Evolutionary conservation across 768 basidiomycete genomes (phyloP).

Genomic region (Hemileccinum rubropunctum): DNA sequence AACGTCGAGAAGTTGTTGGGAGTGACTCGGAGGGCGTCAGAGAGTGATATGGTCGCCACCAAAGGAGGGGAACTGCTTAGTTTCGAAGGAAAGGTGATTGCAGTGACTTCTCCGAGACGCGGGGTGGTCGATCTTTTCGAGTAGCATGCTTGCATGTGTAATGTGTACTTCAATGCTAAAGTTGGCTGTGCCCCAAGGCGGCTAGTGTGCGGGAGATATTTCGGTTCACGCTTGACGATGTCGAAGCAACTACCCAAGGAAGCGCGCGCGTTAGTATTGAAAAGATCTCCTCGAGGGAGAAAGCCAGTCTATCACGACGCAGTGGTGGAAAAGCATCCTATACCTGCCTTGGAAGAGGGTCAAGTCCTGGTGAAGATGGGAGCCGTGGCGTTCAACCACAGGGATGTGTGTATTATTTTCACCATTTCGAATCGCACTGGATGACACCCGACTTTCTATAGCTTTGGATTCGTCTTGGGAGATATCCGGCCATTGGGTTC

Average conservation of each 20-base stretch:
- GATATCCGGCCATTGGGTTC: constrained; percentile 60
- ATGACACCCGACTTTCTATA: constrained; percentile 23
- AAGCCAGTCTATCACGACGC: constrained; percentile 57
- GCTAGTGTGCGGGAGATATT: too few species aligned
- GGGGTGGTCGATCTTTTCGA: constrained; percentile 36
- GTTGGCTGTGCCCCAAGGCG: neutral
- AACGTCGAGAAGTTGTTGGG: constrained; percentile 46
- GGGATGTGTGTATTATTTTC: constrained; percentile 48
- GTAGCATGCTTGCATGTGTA: constrained; percentile 5
- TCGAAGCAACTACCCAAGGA: constrained; percentile 32
- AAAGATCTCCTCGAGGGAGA: constrained; percentile 36
- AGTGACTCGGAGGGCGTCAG: constrained; percentile 13
- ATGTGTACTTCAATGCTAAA: neutral
- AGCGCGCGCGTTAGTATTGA: constrained; percentile 50
- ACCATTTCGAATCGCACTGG: neutral
- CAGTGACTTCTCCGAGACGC: constrained; percentile 38
- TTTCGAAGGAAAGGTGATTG: constrained; percentile 44
- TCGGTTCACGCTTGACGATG: too few species aligned
- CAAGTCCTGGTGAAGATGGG: constrained; percentile 66
- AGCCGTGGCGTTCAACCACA: constrained; percentile 75
- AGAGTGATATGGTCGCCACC: constrained; percentile 40
- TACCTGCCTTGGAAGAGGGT: constrained; percentile 50
- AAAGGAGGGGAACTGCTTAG: constrained; percentile 39
- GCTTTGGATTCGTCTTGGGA: constrained; percentile 73
- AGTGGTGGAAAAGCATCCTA: constrained; percentile 44